Base-by-base conservation (phyloP, 139 green algal species). In the Chlorella sp. region DNA sequence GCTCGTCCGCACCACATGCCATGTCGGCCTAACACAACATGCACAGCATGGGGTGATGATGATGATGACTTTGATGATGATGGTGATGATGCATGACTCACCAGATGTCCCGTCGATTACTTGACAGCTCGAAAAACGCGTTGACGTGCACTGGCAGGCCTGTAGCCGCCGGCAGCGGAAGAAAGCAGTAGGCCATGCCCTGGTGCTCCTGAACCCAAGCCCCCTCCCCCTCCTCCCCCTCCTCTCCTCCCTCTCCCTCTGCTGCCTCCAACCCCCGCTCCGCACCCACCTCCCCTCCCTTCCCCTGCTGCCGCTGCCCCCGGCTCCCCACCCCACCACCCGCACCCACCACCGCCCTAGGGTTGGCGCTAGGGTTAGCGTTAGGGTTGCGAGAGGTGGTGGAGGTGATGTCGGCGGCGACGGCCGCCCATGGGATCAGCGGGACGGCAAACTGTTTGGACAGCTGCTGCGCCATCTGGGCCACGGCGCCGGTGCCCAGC, bases 111-210 rank as follows among this genome's bases (percentile, higher is more conserved):
- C 86, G 36, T 20, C 86, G 74, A 67, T 90, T 90, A 63, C 65
- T 77, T 31, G 77, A 88, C 22, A 93, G 80, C 78, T 93, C 88
- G 73, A 93, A 93, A 74, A 87, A 89, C 31, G 75, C 86, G 74
- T 94, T 94, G 69, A 94, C 76, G 36, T 92, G 87, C 6, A 89
- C 78, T 34, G 87, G 89, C 49, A 94, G 80, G 17, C 81, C 82
- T 0, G 82, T 87, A 0, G 6, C 10, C 23, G 80, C 76, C 5
- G 89, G 88, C 17, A 94, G 82, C n/a, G 89, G 89, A 32, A 94
- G 81, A 77, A 91, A 92, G 74, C 85, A 91, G 76, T 90, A 94
- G 17, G 83, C 88, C 10, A 73, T 74, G 30, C 82, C 77, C 23
- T 55, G n/a, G n/a, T n/a, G n/a, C n/a, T n/a, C n/a, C n/a, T n/a